Conservation (phyloP, 768 basidiomycete genomes). For the Tylopilus sp. region DNA sequence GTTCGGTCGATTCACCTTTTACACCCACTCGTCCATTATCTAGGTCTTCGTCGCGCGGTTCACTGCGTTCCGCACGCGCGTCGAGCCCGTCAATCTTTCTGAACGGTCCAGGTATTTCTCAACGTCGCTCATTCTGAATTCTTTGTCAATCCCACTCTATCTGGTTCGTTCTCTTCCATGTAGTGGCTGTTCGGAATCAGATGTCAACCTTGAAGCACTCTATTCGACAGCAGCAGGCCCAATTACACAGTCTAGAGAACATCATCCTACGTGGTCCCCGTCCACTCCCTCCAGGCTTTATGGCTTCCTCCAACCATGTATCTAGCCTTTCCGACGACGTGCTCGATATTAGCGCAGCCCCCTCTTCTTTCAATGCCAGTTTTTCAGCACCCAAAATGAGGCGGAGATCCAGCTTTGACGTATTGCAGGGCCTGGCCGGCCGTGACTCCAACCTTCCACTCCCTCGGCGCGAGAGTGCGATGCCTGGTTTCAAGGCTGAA, state of each 20-base stretch:
- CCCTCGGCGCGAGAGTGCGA: constrained; percentile 51
- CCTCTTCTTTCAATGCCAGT: constrained; percentile 30
- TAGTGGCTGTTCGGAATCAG: constrained; percentile 75
- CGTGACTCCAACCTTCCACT: constrained; percentile 74
- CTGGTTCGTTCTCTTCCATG: constrained; percentile 27
- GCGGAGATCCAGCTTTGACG: constrained; percentile 69
- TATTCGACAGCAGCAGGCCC: constrained; percentile 82
- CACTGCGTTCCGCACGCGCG: constrained; percentile 46
- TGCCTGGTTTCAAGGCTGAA: constrained; percentile 39
- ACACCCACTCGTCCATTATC: constrained; percentile 37
- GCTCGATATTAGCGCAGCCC: constrained; percentile 31
- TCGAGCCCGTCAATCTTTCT: constrained; percentile 52
- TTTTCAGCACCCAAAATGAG: constrained; percentile 46
- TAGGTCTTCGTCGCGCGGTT: constrained; percentile 49
- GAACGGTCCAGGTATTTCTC: constrained; percentile 63
- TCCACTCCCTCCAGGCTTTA: constrained; percentile 44
- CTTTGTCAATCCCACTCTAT: constrained; percentile 18
- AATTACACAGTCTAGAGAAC: constrained; percentile 67
- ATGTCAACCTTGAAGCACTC: constrained; percentile 79
- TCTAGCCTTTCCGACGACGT: constrained; percentile 34
- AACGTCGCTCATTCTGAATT: constrained; percentile 20
- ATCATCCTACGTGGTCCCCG: constrained; percentile 65
- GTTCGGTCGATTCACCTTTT: constrained; percentile 31
- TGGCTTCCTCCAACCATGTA: constrained; percentile 38
- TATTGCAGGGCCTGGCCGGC: constrained; percentile 66